phyloP scores from a whole-genome alignment of 257 asterid species.

The Perilla frutescens region DNA sequence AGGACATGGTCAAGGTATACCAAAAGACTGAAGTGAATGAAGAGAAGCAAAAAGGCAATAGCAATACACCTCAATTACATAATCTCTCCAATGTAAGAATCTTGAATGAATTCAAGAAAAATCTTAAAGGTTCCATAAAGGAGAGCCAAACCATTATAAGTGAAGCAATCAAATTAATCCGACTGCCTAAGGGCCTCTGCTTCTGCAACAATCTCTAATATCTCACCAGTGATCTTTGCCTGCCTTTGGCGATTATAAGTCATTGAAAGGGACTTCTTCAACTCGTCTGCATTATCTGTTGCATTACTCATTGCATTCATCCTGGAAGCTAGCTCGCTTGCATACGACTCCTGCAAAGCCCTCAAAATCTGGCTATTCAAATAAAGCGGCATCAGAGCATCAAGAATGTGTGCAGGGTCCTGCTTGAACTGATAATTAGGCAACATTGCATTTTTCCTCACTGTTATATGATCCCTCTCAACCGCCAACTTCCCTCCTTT shows the following conservation, averaged over 20 bases:
- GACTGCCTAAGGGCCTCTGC: slow-evolving; percentile 59
- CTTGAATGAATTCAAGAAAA: slow-evolving; percentile 3
- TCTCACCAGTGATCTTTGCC: slow-evolving; percentile 73
- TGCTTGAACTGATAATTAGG: slow-evolving; percentile 71
- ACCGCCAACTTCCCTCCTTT: slow-evolving; percentile 66
- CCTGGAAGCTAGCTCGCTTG: slow-evolving; percentile 74
- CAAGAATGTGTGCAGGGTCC: slow-evolving; percentile 85
- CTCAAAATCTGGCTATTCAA: slow-evolving; percentile 78
- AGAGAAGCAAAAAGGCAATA: neutral
- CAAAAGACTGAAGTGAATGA: neutral
- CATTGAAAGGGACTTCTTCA: slow-evolving; percentile 62
- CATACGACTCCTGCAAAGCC: slow-evolving; percentile 85
- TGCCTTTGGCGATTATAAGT: slow-evolving; percentile 73
- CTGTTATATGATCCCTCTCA: slow-evolving; percentile 54
- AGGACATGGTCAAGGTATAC: neutral
- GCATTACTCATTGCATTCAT: slow-evolving; percentile 86
- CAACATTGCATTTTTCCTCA: slow-evolving; percentile 31
- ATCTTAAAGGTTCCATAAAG: neutral
- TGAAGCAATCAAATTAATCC: slow-evolving; percentile 11
- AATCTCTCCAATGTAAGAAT: slow-evolving; percentile 11
- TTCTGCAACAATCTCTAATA: slow-evolving; percentile 78
- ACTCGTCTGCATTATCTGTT: slow-evolving; percentile 69
- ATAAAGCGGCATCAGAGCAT: slow-evolving; percentile 81
- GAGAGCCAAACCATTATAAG: slow-evolving; percentile 1
- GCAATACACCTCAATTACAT: neutral